Base-by-base conservation (phyloP, 129 eudicot species). In the Tagetes patula region DNA sequence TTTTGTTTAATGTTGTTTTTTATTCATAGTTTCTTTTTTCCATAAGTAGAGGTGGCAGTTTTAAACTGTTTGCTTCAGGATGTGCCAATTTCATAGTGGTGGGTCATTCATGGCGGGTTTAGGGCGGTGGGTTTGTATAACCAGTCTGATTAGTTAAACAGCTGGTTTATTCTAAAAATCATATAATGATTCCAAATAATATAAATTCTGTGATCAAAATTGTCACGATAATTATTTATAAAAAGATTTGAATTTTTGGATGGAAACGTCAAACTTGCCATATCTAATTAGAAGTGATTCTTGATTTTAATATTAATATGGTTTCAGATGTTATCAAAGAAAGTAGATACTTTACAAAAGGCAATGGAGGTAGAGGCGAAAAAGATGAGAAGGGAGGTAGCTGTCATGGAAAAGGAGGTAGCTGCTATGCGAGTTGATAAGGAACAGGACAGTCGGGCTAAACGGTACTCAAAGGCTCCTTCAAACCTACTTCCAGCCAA, bases 321-420 rank as follows among this genome's bases (percentile, higher is more conserved):
- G 62, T 49, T 74, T 71, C 84, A 92, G 97, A 92, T 92, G 94
- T 76, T 92, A 52, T 87, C 96, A 64, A 92, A 87, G 93, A 92
- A 89, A 84, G 97, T 92, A 49, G 97, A 92, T 50, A 92, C 97
- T 12, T 76, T 92, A 79, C 87, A 96, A 13, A 92, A 92, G 82
- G 97, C 96, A 9, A 85, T 88, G 96, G 97, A 92, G 85, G 96
- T 92, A 34, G 97, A 92, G 81, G 97, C 94, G 46, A 92, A 89
- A 69, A 92, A 87, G 82, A 92, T 89, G 96, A 88, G 97, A 82
- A 78, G 97, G 67, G 96, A 92, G 73, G 96, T 92, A 42, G 94
- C 96, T 83, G 97, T 85, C 6, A 86, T 89, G 96, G 97, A 92
- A 86, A 92, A 89, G 81, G 95, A 84, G 77, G 94, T 88, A 52